These are phyloP conservation scores for Rhododendron ovatum DNA, from an alignment of 148 eudicot genomes.

Conservation along the genomic window DNA sequence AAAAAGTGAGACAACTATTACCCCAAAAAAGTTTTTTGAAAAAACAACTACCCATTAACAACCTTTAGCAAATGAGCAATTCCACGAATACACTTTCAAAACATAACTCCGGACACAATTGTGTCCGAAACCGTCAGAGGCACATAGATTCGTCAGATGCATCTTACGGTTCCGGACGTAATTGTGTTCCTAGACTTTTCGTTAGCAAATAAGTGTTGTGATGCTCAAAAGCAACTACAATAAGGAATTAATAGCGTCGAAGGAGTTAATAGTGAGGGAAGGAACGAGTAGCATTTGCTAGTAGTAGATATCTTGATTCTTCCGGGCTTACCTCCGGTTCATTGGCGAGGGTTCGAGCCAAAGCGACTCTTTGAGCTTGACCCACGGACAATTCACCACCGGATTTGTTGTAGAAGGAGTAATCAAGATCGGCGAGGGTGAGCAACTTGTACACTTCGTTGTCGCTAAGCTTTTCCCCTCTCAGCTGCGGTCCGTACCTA, in stretches of 20 bases:
- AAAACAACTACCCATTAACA: background rate
- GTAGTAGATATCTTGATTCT: background rate
- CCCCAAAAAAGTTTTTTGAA: no score
- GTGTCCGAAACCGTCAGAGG: no score
- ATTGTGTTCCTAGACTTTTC: no score
- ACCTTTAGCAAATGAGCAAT: background rate
- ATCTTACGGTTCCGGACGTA: no score
- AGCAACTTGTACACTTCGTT: slow-evolving; percentile 36
- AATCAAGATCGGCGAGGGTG: slow-evolving; percentile 43
- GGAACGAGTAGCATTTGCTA: background rate
- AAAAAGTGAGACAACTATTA: no score
- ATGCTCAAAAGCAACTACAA: background rate
- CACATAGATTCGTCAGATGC: no score
- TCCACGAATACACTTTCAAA: background rate
- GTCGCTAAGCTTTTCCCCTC: slow-evolving; percentile 41
- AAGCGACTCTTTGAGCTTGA: slow-evolving; percentile 57
- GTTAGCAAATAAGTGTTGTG: background rate
- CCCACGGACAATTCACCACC: slow-evolving; percentile 48
- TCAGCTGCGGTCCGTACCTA: slow-evolving; percentile 45
- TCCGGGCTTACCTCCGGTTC: slow-evolving; percentile 38
- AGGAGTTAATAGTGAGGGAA: no score
- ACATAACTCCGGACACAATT: no score
- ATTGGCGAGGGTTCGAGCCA: slow-evolving; percentile 53
- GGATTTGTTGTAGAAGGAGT: slow-evolving; percentile 29
- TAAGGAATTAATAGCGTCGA: background rate